Conservation (phyloP, 768 basidiomycete species). For the Chalciporus pseudorubinellus region DNA sequence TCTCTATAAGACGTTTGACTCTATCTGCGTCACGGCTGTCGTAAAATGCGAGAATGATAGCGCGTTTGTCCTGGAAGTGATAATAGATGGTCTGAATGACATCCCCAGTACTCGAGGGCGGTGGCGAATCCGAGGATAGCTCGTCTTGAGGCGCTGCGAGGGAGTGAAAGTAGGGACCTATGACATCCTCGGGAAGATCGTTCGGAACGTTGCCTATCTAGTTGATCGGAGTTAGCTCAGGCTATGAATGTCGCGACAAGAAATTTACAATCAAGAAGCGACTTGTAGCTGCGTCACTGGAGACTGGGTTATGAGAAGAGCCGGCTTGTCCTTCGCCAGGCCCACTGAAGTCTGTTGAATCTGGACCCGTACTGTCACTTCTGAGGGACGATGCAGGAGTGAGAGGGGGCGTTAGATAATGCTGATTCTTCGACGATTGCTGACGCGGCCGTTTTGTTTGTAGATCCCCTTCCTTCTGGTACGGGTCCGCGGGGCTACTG, state of each 20-base stretch:
- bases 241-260: not conserved
- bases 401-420: constrained; percentile 63
- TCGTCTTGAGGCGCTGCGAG: constrained; percentile 20
- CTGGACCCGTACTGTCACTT: constrained; percentile 36
- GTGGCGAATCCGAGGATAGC: constrained; percentile 4
- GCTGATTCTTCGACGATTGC: constrained; percentile 27
- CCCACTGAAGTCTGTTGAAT: constrained; percentile 28
- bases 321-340: constrained; percentile 22
- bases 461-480: constrained; percentile 19
- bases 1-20: constrained; percentile 42
- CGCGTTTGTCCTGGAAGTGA: constrained; percentile 48
- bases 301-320: constrained; percentile 2
- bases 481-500: constrained; percentile 7
- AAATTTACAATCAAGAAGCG: constrained; percentile 34
- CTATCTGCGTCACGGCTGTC: constrained; percentile 54
- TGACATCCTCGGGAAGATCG: constrained; percentile 29
- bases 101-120: constrained; percentile 15
- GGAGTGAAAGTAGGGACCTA: constrained; percentile 30
- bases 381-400: constrained; percentile 62
- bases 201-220: constrained; percentile 43
- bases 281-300: constrained; percentile 22
- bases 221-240: constrained; percentile 13
- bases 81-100: constrained; percentile 58
- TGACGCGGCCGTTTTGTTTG: constrained; percentile 20
- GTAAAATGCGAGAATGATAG: constrained; percentile 59